Evolutionary conservation across 2,329 filamentous ascomycete genomes (phyloP).

Genomic region (Apiospora pterosperma): DNA sequence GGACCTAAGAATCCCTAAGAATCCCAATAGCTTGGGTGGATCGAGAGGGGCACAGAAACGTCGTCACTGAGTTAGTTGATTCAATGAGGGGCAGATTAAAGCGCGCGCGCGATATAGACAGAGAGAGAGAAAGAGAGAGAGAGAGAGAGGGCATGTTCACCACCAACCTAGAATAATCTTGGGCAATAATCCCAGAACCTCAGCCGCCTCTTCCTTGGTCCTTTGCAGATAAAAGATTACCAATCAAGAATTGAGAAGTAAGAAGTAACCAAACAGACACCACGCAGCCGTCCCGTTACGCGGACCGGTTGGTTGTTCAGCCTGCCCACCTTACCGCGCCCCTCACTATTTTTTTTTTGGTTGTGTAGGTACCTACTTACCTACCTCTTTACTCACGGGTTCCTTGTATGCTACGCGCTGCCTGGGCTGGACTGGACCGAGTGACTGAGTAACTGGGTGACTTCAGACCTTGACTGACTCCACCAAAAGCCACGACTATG

Average conservation of each 20-base stretch:
- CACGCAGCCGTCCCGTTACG: too few relatives aligned
- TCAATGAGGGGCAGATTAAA: slow-evolving; percentile 2
- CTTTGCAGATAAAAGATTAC: background rate
- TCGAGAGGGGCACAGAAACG: background rate
- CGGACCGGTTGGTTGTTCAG: too few relatives aligned
- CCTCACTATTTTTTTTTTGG: slow-evolving; percentile 1
- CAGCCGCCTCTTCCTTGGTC: background rate
- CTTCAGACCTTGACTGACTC: background rate
- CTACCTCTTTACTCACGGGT: slow-evolving; percentile 1
- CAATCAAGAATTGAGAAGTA: too few relatives aligned
- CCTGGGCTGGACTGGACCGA: background rate
- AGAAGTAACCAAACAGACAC: too few relatives aligned
- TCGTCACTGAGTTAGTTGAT: slow-evolving; percentile 1
- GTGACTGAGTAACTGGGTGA: background rate
- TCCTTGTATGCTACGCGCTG: background rate
- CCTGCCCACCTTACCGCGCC: background rate
- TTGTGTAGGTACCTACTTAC: background rate
- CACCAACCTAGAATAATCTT: background rate
- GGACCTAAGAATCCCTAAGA: background rate
- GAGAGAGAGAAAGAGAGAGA: too few relatives aligned
- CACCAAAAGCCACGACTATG: background rate
- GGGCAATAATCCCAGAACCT: too few relatives aligned
- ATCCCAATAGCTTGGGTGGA: slow-evolving; percentile 3
- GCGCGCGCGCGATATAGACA: background rate
- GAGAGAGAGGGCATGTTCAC: background rate